Conservation (phyloP, 495 filamentous ascomycete genomes). For the Aspergillus avenaceus region DNA sequence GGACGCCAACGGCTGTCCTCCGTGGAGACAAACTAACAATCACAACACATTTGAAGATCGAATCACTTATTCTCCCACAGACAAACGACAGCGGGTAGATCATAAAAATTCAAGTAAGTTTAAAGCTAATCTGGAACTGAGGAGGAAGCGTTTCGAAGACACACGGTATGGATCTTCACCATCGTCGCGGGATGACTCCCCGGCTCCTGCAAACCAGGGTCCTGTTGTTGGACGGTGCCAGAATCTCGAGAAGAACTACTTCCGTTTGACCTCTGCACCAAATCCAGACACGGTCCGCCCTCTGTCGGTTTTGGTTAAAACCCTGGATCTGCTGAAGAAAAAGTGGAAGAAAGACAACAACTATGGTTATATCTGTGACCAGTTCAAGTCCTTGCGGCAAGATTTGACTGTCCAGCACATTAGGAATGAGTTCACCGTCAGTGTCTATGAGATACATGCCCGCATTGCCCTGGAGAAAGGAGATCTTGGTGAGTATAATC, state of each 20-base stretch:
- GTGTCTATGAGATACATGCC: conserved; percentile 95
- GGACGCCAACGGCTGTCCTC: conserved; percentile 47
- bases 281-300: conserved; percentile 85
- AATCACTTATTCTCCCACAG: conserved; percentile 57
- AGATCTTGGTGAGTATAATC: conserved; percentile 99
- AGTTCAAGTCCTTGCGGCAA: conserved; percentile 98
- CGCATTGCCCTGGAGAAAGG: conserved; percentile 97
- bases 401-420: conserved; percentile 98
- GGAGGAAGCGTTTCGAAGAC: conserved; percentile 79
- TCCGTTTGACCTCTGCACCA: conserved; percentile 86
- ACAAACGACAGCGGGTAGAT: conserved; percentile 58
- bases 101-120: conserved; percentile 71
- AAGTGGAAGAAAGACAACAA: conserved; percentile 94
- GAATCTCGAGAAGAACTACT: conserved; percentile 87
- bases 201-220: conserved; percentile 58
- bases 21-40: conserved; percentile 70
- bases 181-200: conserved; percentile 54
- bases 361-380: conserved; percentile 96
- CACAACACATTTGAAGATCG: conserved; percentile 69
- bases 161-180: conserved; percentile 44
- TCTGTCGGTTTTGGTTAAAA: conserved; percentile 71
- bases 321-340: conserved; percentile 82
- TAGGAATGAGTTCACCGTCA: conserved; percentile 90
- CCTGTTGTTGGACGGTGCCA: conserved; percentile 83
- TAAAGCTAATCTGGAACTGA: conserved; percentile 80